Percentiles rank a stretch among this genome's conserved stretches.
phyloP scores from a whole-genome alignment of 1,284 basidiomycete species.

The Fistulina hepatica region DNA sequence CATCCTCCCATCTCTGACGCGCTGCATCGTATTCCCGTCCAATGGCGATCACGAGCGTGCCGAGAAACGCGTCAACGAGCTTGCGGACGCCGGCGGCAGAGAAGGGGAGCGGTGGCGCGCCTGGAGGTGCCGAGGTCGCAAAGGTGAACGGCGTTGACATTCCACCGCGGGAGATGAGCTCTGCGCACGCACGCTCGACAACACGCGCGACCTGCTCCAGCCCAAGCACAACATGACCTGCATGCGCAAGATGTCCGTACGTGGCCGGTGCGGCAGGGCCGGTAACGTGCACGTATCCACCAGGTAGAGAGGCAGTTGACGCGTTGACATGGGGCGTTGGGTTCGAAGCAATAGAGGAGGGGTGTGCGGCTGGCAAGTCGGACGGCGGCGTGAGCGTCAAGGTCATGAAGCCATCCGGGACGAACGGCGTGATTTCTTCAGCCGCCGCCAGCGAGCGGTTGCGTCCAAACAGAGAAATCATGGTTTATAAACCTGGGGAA shows the following conservation, averaged over 20 bases:
- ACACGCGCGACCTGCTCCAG: conserved; percentile 64
- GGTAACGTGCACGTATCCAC: no score
- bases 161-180: conserved; percentile 65
- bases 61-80: conserved; percentile 67
- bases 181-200: conserved; percentile 58
- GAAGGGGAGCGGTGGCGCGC: no score
- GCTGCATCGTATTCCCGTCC: conserved; percentile 33
- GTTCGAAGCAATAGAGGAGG: no score
- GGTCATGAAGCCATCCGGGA: no score
- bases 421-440: no score
- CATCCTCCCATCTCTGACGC: conserved; percentile 59
- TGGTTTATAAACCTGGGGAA: no score
- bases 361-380: no score
- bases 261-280: conserved; percentile 22
- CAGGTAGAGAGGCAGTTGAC: no score
- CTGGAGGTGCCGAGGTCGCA: conserved; percentile 71
- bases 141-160: conserved; percentile 85
- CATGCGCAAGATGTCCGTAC: conserved; percentile 65
- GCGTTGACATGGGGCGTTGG: no score
- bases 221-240: conserved; percentile 64
- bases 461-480: no score
- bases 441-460: no score
- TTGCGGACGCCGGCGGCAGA: conserved; percentile 58
- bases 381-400: no score
- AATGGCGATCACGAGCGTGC: conserved; percentile 32